Conservation (phyloP, 805 yeast genomes). For the Geotrichum ghanense region DNA sequence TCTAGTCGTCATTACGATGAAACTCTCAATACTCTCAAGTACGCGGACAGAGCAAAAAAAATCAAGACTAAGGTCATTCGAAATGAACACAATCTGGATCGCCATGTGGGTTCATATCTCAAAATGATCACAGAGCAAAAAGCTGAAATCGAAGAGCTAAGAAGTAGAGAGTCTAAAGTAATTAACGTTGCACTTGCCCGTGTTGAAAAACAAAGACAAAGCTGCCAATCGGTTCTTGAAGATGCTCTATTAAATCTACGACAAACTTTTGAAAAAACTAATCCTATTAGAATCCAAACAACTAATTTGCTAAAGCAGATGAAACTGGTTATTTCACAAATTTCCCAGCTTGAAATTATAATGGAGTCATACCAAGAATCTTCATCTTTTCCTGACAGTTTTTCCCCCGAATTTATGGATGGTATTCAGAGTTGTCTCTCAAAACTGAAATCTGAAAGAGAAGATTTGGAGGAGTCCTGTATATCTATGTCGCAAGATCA, state of each 20-base stretch:
- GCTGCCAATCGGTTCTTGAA: slow-evolving; percentile 8
- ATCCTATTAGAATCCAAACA: background rate
- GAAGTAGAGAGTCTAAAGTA: slow-evolving; percentile 29
- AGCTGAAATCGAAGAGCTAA: slow-evolving; percentile 57
- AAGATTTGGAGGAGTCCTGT: background rate
- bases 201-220: slow-evolving; percentile 4
- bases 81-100: slow-evolving; percentile 62
- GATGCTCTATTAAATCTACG: slow-evolving; percentile 11
- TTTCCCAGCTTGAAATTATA: background rate
- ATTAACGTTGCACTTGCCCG: slow-evolving; percentile 11
- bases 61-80: slow-evolving; percentile 71
- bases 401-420: background rate
- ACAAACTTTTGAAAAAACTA: background rate
- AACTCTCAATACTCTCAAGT: slow-evolving; percentile 79
- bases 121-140: slow-evolving; percentile 77
- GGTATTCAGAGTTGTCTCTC: background rate
- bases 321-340: background rate
- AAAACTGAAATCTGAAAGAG: background rate
- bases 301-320: background rate
- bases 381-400: background rate
- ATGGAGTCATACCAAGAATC: background rate
- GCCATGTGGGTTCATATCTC: slow-evolving; percentile 77
- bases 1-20: slow-evolving; percentile 84
- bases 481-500: background rate
- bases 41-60: slow-evolving; percentile 85